These are phyloP conservation scores for Aureobasidium zeae DNA, from an alignment of 2,329 filamentous ascomycete species.

Conservation along the genomic window DNA sequence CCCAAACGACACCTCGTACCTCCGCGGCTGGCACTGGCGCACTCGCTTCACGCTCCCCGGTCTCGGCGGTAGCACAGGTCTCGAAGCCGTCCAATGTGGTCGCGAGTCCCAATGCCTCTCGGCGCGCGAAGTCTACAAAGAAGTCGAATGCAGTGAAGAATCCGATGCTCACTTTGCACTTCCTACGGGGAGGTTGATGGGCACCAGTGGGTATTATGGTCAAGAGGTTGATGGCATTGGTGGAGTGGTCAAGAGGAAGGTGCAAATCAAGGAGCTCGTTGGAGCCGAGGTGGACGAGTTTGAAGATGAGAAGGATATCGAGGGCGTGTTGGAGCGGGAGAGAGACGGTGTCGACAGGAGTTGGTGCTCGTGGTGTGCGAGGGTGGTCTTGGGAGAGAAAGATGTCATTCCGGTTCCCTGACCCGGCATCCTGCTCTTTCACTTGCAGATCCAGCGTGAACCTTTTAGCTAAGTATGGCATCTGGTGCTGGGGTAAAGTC, in stretches of 20 bases:
- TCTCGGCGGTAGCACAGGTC: conserved; percentile 75
- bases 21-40: conserved; percentile 78
- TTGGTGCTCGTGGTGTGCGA: conserved; percentile 88
- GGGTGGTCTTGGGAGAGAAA: conserved; percentile 56
- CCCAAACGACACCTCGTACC: conserved; percentile 48
- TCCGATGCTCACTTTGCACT: conserved; percentile 43
- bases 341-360: conserved; percentile 58
- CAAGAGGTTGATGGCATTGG: conserved; percentile 91
- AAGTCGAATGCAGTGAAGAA: conserved; percentile 83
- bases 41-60: conserved; percentile 75
- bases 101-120: conserved; percentile 68
- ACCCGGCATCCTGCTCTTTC: no score
- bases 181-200: conserved; percentile 25
- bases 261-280: conserved; percentile 71
- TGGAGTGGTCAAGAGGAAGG: conserved; percentile 76
- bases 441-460: no score
- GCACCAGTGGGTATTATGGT: conserved; percentile 61
- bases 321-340: conserved; percentile 61
- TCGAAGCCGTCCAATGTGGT: conserved; percentile 80
- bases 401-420: no score
- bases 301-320: conserved; percentile 63
- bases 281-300: conserved; percentile 80
- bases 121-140: conserved; percentile 67
- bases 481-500: no score
- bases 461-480: no score